phyloP scores from a whole-genome alignment of 805 yeast species.

The Candida ficus region DNA sequence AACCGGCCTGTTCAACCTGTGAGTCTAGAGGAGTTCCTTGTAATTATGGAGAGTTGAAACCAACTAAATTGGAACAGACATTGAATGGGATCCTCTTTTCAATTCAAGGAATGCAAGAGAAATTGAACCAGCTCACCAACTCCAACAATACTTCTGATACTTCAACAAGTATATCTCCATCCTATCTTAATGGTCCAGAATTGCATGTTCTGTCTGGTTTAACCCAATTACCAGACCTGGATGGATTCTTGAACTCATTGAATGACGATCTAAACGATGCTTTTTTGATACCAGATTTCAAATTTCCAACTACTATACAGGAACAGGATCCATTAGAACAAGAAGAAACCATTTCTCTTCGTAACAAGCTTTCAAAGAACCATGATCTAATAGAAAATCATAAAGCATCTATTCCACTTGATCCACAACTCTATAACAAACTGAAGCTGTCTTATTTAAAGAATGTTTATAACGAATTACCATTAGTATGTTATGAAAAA shows the following conservation, averaged over 20 bases:
- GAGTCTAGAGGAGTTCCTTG: not conserved
- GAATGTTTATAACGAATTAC: not conserved
- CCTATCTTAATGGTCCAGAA: too few species aligned
- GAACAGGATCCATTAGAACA: not conserved
- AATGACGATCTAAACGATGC: too few species aligned
- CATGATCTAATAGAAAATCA: too few species aligned
- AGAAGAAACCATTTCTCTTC: not conserved
- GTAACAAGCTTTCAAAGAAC: not conserved
- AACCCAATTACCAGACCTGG: too few species aligned
- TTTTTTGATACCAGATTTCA: too few species aligned
- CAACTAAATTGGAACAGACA: conserved; percentile 1
- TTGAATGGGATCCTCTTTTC: not conserved
- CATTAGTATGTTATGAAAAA: not conserved
- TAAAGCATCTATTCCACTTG: not conserved
- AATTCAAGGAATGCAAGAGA: not conserved
- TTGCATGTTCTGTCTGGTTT: too few species aligned
- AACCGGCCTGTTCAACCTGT: conserved; percentile 3
- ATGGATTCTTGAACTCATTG: too few species aligned
- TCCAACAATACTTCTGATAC: not conserved
- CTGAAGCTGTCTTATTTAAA: conserved; percentile 2
- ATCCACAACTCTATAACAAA: conserved; percentile 4
- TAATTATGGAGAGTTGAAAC: not conserved
- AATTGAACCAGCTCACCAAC: not conserved
- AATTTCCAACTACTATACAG: too few species aligned
- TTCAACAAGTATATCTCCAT: too few species aligned